These are phyloP conservation scores for Bryum argenteum DNA, from an alignment of 225 moss, liverwort and hornwort species.

Conservation along the genomic window DNA sequence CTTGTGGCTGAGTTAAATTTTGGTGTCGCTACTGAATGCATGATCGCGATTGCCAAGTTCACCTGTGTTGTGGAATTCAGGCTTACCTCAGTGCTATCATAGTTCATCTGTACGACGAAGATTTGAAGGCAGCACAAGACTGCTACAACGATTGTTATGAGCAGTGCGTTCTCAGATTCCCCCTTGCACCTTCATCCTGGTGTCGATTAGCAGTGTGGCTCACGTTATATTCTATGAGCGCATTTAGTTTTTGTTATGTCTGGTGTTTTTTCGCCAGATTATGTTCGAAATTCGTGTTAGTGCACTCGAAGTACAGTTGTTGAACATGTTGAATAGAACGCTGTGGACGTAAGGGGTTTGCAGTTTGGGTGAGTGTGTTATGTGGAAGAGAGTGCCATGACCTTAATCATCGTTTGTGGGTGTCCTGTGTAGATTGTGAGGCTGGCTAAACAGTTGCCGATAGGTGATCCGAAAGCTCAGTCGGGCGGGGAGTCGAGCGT, in stretches of 20 bases:
- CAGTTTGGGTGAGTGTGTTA: background rate
- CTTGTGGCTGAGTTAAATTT: slow-evolving; percentile 9
- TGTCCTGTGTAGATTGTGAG: slow-evolving; percentile 68
- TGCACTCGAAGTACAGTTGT: background rate
- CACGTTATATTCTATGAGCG: too few species aligned
- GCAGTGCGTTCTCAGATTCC: slow-evolving; percentile 56
- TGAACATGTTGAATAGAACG: background rate
- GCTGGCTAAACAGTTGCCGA: slow-evolving; percentile 81
- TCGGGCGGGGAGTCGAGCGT: slow-evolving; percentile 44
- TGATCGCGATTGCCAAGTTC: slow-evolving; percentile 7
- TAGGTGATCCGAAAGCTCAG: slow-evolving; percentile 48
- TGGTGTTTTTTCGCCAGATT: background rate
- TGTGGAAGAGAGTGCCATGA: slow-evolving; percentile 14
- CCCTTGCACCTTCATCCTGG: slow-evolving; percentile 10
- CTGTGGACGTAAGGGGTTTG: background rate
- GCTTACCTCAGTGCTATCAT: slow-evolving; percentile 89
- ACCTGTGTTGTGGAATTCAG: slow-evolving; percentile 48
- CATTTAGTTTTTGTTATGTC: too few species aligned
- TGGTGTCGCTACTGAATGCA: slow-evolving; percentile 4
- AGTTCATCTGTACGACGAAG: slow-evolving; percentile 71
- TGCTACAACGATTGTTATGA: slow-evolving; percentile 84
- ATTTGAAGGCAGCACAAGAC: slow-evolving; percentile 83
- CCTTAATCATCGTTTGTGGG: slow-evolving; percentile 12
- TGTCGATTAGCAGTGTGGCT: too few species aligned
- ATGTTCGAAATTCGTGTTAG: background rate